phyloP scores from a whole-genome alignment of 768 basidiomycete genomes.

The Boletellus ananas region DNA sequence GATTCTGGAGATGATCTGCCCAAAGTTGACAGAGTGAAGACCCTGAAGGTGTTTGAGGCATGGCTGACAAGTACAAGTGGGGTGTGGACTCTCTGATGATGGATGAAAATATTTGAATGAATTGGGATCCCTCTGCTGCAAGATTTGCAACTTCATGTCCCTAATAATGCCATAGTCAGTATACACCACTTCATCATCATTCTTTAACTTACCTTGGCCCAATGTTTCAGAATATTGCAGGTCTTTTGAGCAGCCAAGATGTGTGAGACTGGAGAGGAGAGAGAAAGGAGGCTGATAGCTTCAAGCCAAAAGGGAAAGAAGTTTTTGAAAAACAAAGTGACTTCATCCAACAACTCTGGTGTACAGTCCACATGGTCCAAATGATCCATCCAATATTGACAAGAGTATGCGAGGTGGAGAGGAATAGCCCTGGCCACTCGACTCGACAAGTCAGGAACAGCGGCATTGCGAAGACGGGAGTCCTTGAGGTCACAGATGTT shows the following conservation, averaged over 20 bases:
- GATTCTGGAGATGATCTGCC: constrained; percentile 17
- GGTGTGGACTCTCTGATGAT: constrained; percentile 32
- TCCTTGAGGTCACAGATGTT: constrained; percentile 38
- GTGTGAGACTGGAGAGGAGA: constrained; percentile 1
- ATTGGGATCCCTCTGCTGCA: constrained; percentile 25
- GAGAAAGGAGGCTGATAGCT: constrained; percentile 25
- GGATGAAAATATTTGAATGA: constrained; percentile 29
- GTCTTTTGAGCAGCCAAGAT: constrained; percentile 7
- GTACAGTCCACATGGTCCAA: constrained; percentile 9
- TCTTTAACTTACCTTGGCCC: constrained; percentile 14
- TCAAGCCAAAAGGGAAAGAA: constrained; percentile 39
- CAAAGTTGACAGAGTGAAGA: constrained; percentile 23
- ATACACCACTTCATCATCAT: neutral
- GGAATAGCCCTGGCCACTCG: constrained; percentile 27
- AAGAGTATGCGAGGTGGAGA: constrained; percentile 33
- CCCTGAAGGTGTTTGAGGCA: constrained; percentile 31
- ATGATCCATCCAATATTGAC: constrained; percentile 37
- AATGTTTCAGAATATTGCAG: constrained; percentile 9
- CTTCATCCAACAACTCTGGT: constrained; percentile 9
- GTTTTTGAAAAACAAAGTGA: constrained; percentile 20
- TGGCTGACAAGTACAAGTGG: constrained; percentile 39
- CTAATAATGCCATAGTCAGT: constrained; percentile 8
- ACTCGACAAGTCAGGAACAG: constrained; percentile 16
- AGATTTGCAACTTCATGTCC: constrained; percentile 11
- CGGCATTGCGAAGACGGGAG: constrained; percentile 30